These are phyloP conservation scores for Penicillium brevicompactum DNA, from an alignment of 2,329 filamentous ascomycete genomes.

Conservation along the genomic window DNA sequence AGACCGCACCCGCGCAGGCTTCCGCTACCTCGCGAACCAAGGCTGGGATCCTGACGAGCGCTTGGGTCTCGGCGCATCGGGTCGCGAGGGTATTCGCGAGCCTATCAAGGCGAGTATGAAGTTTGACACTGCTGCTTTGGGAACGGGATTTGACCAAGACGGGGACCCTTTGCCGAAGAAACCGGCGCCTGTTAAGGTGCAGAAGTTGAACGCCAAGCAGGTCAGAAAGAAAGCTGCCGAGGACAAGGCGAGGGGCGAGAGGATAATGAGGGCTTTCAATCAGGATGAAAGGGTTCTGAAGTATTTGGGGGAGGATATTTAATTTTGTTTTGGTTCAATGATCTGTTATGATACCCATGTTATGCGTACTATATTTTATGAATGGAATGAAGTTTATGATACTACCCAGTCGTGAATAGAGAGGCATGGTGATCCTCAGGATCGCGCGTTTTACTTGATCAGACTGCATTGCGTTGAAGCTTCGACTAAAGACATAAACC, in stretches of 20 bases:
- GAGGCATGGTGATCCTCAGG: no score
- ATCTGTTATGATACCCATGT: background rate
- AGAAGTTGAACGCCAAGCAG: constrained; percentile 69
- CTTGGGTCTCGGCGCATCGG: constrained; percentile 68
- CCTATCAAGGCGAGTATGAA: constrained; percentile 75
- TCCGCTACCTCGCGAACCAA: constrained; percentile 58
- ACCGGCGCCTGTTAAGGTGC: constrained; percentile 44
- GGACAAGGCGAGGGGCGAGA: constrained; percentile 64
- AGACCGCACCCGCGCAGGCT: constrained; percentile 57
- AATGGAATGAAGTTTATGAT: background rate
- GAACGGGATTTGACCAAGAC: constrained; percentile 48
- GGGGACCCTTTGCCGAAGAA: constrained; percentile 31
- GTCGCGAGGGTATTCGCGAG: constrained; percentile 69
- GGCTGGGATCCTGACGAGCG: constrained; percentile 66
- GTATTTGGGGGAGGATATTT: constrained; percentile 60
- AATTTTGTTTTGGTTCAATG: background rate
- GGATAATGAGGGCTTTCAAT: constrained; percentile 71
- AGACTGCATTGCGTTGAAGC: constrained; percentile 1
- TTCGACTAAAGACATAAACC: constrained; percentile 1
- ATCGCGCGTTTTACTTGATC: background rate
- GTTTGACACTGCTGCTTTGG: constrained; percentile 73
- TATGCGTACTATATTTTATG: background rate
- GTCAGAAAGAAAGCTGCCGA: constrained; percentile 63
- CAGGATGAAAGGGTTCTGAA: constrained; percentile 72
- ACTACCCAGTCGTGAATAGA: no score